Conservation (phyloP, 352 stramenopile species). For the Globisporangium heterothallicum region DNA sequence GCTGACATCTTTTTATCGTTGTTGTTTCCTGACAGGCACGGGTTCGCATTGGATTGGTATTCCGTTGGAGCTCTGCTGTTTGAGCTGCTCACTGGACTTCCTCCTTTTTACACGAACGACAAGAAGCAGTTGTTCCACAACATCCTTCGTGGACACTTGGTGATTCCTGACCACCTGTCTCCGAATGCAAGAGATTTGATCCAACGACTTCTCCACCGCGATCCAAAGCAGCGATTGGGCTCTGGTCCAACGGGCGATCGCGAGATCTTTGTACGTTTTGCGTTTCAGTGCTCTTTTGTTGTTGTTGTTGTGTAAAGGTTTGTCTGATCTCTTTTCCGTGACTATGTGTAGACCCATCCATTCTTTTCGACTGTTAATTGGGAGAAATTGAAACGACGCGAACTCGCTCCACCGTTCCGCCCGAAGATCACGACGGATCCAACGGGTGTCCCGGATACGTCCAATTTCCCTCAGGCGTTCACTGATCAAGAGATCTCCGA, state of each 20-base stretch:
- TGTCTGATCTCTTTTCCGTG: neutral
- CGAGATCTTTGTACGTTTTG: conserved; percentile 76
- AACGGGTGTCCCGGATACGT: conserved; percentile 70
- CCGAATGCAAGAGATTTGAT: conserved; percentile 74
- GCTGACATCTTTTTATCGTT: neutral
- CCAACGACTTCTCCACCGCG: conserved; percentile 68
- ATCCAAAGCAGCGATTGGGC: conserved; percentile 77
- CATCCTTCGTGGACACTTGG: conserved; percentile 76
- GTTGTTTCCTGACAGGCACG: conserved; percentile 26
- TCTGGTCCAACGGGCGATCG: conserved; percentile 67
- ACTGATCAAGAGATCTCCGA: conserved; percentile 86
- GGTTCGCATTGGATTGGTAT: conserved; percentile 84
- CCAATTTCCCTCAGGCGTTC: conserved; percentile 83
- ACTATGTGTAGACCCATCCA: conserved; percentile 32
- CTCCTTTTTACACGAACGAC: conserved; percentile 86
- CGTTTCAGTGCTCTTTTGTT: too few relatives aligned
- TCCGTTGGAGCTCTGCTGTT: conserved; percentile 75
- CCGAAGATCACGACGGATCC: conserved; percentile 77
- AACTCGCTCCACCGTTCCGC: conserved; percentile 78
- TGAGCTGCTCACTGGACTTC: conserved; percentile 75
- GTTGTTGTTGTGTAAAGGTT: neutral
- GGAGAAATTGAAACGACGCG: conserved; percentile 73
- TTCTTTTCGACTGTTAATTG: conserved; percentile 87
- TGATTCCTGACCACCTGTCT: conserved; percentile 77
- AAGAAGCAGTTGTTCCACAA: conserved; percentile 90